Percentiles rank a stretch among this genome's conserved stretches.
phyloP scores from a whole-genome alignment of 176 grass and related monocot genomes.

The Aegilops tauschii region DNA sequence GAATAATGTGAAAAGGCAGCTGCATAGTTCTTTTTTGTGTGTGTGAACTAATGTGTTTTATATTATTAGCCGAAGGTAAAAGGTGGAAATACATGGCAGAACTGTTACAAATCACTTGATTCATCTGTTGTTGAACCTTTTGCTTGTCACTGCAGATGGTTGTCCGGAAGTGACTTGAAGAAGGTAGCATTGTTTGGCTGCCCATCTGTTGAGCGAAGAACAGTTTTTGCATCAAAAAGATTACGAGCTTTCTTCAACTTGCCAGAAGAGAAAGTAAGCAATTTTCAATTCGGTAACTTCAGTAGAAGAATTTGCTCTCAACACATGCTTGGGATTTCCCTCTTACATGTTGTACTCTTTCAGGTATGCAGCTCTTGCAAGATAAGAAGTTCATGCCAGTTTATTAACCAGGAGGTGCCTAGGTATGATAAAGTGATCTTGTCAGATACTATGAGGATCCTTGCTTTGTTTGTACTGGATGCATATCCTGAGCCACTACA shows the following conservation, averaged over 20 bases:
- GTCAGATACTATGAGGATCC: slow-evolving; percentile 58
- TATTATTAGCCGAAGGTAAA: not conserved
- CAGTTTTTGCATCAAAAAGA: slow-evolving; percentile 74
- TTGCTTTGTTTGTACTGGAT: slow-evolving; percentile 60
- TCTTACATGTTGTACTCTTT: slow-evolving; percentile 15
- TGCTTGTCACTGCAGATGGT: slow-evolving; percentile 41
- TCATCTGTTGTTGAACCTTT: slow-evolving; percentile 1
- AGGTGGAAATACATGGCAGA: not conserved
- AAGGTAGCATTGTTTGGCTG: slow-evolving; percentile 66
- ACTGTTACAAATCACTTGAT: not conserved
- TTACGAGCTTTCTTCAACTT: slow-evolving; percentile 69
- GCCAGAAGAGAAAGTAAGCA: slow-evolving; percentile 63
- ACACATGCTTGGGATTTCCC: not conserved
- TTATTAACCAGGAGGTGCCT: slow-evolving; percentile 52
- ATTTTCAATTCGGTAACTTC: slow-evolving; percentile 6
- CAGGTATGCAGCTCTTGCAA: slow-evolving; percentile 64
- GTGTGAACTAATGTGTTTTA: not conserved
- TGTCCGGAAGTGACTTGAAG: slow-evolving; percentile 78
- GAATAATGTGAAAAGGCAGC: not conserved
- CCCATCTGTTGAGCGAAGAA: slow-evolving; percentile 59
- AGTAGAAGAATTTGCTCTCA: not conserved
- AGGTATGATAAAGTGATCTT: slow-evolving; percentile 69
- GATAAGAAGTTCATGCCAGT: slow-evolving; percentile 62
- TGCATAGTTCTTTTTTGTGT: not conserved
- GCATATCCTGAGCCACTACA: slow-evolving; percentile 30